Evolutionary conservation across 2,329 filamentous ascomycete genomes (phyloP), one percentile per base, ranked within the genome.

Genomic region (Pseudocercospora fuligena): DNA sequence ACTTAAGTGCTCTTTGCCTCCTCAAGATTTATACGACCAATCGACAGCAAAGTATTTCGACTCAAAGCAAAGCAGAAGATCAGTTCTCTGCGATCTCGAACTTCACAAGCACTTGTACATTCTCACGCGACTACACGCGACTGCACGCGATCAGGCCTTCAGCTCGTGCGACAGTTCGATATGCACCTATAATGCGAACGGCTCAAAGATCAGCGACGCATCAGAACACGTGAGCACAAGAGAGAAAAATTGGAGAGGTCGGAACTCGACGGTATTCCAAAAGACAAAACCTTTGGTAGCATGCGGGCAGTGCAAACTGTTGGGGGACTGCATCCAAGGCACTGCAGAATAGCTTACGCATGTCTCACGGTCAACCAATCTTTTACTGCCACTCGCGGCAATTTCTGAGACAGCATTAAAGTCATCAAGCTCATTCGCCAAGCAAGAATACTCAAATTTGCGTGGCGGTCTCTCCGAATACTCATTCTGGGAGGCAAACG

Each of bases 1-100:
- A 54, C 51, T 54, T 29, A 54, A 29, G 51, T 54, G 51, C 51
- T 54, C 51, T 54, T n/a, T 54, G 51, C 51, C 51, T n/a, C 25
- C 51, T n/a, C 16, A 54, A 54, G 25, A 29, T 25, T 54, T 29
- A 54, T 54, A 54, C 25, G 51, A 54, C 14, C 51, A 54, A 54
- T 54, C 51, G 51, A 29, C 51, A 54, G 51, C 51, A 54, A n/a
- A 51, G 19, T 16, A 51, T 51, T 51, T 51, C 47, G 9, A 54
- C 12, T 54, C 25, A 5, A 40, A 54, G 23, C 25, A 54, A 40
- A 54, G 23, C 51, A 54, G 51, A 54, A 49, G 46, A 49, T 21
- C 46, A 23, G n/a, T n/a, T 47, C 21, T 47, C 21, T 23, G 46
- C 46, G n/a, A 23, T 47, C 21, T 47, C 21, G 46, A 23, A 36